Percentiles rank a stretch among this genome's conserved stretches.
Conservation (phyloP, 2,329 filamentous ascomycete genomes). For the Camptophora hylomeconis region DNA sequence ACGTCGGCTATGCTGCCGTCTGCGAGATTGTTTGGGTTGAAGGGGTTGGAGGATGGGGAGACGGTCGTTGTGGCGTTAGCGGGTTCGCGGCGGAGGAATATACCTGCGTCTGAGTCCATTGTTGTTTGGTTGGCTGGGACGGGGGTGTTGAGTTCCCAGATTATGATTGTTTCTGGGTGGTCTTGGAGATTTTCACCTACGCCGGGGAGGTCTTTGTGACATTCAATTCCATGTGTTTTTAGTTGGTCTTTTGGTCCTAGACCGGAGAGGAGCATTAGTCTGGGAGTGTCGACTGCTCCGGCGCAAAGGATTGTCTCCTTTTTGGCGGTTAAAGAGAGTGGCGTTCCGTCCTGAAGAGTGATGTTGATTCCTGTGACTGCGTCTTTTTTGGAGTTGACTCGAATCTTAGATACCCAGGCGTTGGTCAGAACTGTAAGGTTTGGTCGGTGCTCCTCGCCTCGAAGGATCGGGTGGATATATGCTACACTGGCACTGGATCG, state of each 20-base stretch:
- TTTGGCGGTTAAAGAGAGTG: conserved; percentile 45
- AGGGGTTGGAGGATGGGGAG: conserved; percentile 21
- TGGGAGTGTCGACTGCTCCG: conserved; percentile 69
- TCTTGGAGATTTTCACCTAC: conserved; percentile 53
- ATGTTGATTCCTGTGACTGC: conserved; percentile 63
- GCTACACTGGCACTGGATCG: conserved; percentile 79
- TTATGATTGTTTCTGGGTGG: conserved; percentile 53
- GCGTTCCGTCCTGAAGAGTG: conserved; percentile 47
- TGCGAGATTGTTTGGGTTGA: conserved; percentile 36
- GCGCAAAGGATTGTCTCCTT: conserved; percentile 69
- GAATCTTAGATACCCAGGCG: conserved; percentile 73
- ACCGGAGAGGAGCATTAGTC: conserved; percentile 44
- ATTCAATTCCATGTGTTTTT: conserved; percentile 40
- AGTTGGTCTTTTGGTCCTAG: conserved; percentile 41
- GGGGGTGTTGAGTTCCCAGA: conserved; percentile 69
- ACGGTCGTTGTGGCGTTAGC: conserved; percentile 51
- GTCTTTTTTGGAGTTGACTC: conserved; percentile 46
- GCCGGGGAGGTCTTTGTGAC: conserved; percentile 47
- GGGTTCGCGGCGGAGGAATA: conserved; percentile 70
- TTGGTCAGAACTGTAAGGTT: conserved; percentile 81
- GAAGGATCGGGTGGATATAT: conserved; percentile 83
- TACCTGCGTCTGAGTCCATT: conserved; percentile 81
- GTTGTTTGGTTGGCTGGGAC: conserved; percentile 70
- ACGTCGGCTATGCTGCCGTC: conserved; percentile 71
- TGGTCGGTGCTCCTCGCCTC: conserved; percentile 65